These are phyloP conservation scores for Cyclostephanos tholiformis DNA, from an alignment of 108 stramenopile species.

Conservation along the genomic window DNA sequence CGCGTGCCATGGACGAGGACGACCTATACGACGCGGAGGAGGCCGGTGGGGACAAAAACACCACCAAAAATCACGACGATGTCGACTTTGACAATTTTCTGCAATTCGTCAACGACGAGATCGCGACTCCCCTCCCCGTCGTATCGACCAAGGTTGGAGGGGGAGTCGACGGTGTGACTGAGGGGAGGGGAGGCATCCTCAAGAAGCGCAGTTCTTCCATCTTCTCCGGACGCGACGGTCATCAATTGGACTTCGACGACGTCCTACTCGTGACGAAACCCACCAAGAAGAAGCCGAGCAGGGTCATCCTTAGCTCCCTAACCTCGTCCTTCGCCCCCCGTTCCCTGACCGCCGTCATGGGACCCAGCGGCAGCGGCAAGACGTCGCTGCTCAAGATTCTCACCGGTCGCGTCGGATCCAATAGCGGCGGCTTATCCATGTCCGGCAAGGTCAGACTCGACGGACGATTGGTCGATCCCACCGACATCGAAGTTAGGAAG, in stretches of 20 bases:
- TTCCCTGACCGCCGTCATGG: constrained; percentile 64
- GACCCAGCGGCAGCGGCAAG: constrained; percentile 81
- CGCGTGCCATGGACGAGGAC: too few relatives aligned
- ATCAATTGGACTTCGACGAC: background rate
- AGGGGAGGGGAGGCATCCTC: too few relatives aligned
- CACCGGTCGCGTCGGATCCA: constrained; percentile 59
- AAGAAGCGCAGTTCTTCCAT: background rate
- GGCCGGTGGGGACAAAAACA: too few relatives aligned
- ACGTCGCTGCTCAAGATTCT: constrained; percentile 82
- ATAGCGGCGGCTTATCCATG: constrained; percentile 34
- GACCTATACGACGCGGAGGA: too few relatives aligned
- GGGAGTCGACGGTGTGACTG: too few relatives aligned
- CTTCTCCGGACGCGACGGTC: background rate
- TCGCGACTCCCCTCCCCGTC: background rate
- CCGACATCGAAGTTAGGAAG: constrained; percentile 63
- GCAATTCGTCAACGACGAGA: background rate
- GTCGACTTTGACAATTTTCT: background rate
- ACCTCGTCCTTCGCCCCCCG: background rate
- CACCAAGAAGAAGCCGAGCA: background rate
- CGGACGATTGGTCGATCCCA: constrained; percentile 67
- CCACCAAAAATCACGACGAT: too few relatives aligned
- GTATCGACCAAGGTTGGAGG: too few relatives aligned
- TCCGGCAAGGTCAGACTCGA: constrained; percentile 69
- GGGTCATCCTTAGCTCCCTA: background rate
- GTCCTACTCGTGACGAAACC: background rate